Percentiles rank a stretch among this genome's conserved stretches.
Evolutionary conservation across 129 eudicot genomes (phyloP).

Genomic region (Heracleum sosnowskyi): DNA sequence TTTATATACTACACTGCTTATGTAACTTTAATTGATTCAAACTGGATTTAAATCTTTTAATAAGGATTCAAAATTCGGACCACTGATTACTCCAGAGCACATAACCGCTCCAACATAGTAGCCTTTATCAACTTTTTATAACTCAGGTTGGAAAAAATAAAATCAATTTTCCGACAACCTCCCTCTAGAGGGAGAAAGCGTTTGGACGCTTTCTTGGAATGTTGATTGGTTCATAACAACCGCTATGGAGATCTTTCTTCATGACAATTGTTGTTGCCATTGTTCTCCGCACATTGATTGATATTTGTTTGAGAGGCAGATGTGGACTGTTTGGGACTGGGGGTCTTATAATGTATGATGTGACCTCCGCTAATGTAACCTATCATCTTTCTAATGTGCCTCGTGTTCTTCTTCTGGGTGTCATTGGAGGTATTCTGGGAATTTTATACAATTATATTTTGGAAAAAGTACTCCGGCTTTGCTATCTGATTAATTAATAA

Average conservation of each 20-base stretch:
- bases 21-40: neutral
- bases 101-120: neutral
- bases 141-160: neutral
- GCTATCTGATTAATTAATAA: constrained; percentile 65
- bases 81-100: neutral
- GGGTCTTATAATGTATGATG: constrained; percentile 91
- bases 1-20: too few relatives aligned
- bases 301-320: constrained; percentile 72
- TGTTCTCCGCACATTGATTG: constrained; percentile 73
- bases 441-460: constrained; percentile 62
- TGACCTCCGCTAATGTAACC: constrained; percentile 50
- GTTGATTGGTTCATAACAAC: too few relatives aligned
- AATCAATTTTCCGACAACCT: neutral
- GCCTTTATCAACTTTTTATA: too few relatives aligned
- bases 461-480: constrained; percentile 55
- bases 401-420: constrained; percentile 70
- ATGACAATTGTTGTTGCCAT: constrained; percentile 78
- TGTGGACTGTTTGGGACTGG: constrained; percentile 96
- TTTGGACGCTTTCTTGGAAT: too few relatives aligned
- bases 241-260: constrained; percentile 96
- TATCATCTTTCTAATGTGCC: constrained; percentile 78
- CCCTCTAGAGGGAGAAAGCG: too few relatives aligned
- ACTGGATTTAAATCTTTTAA: neutral
- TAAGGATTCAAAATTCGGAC: neutral
- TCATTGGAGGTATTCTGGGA: constrained; percentile 75